Evolutionary conservation across 352 stramenopile species (phyloP), one percentile per base, ranked within the genome.

Genomic region (Phytophthora constricta): DNA sequence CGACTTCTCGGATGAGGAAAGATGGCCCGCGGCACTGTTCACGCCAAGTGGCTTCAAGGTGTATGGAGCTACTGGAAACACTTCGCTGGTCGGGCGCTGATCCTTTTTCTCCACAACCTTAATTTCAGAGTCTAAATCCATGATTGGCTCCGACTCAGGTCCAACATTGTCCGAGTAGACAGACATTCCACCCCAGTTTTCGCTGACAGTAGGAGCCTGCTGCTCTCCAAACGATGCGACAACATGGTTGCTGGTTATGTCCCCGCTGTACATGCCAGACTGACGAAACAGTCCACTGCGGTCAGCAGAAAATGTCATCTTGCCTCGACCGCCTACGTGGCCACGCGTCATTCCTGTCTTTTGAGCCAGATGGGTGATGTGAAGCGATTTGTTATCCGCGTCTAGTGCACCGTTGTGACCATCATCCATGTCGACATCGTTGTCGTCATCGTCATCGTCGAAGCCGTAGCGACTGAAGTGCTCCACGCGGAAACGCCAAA

Each of bases 401-500:
- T 70, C 47, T n/a, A 50, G 39, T 16, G 34, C 9, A 34, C 19
- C 65, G n/a, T 62, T 31, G n/a, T 61, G 62, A n/a, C 25, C 72
- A 58, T 66, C 74, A 61, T 68, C 62, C 66, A 84, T 77, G 31
- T 83, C 72, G 17, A 75, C 66, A 23, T 90, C 80, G 2, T 89
- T 85, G 20, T 92, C 77, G 13, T 91, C 86, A 23, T 92, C 86
- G 37, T 91, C 79, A 54, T 89, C 80, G 43, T 84, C 73, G 52
- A 96, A 86, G 4, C 84, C 87, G 49, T 96, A 96, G 31, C 87
- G 87, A 65, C 84, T 93, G 42, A 96, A 96, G 50, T 96, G 87
- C 58, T 96, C 86, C 17, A 94, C 87, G 27, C 86, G 83, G 66
- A 96, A 96, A 25, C 86, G 82, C 87, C 87, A 96, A 58, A 94